A percentile compares a stretch with the other conserved stretches of the same genome.
Conservation (phyloP, 2,329 filamentous ascomycete species). For the Apiospora rasikravindrae region DNA sequence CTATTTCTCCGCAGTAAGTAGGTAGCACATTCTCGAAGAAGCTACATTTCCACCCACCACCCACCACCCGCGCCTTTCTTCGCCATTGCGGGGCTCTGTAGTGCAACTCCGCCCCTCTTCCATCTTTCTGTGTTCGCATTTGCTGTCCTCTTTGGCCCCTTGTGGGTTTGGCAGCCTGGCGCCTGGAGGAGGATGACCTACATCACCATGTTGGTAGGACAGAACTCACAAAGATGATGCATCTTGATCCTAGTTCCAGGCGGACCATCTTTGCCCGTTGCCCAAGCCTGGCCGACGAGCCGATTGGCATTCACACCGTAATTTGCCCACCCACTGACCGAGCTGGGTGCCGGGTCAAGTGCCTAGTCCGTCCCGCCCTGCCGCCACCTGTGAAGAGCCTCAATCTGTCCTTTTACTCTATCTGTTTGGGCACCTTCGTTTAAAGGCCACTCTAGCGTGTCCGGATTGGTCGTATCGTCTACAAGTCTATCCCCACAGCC, state of each 20-base stretch:
- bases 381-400: not conserved
- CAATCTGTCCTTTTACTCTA: not conserved
- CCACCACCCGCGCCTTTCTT: not conserved
- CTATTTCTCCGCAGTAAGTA: not conserved
- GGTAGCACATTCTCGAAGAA: slow-evolving; percentile 20
- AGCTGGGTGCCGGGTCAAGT: not conserved
- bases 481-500: not conserved
- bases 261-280: not conserved
- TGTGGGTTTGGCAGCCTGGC: not conserved
- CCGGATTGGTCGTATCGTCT: not conserved
- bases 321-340: not conserved
- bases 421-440: not conserved
- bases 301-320: not conserved
- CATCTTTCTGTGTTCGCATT: not conserved
- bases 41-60: not conserved
- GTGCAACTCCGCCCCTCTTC: not conserved
- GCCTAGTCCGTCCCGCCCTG: not conserved
- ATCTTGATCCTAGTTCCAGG: not conserved
- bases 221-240: not conserved
- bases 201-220: not conserved
- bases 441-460: not conserved
- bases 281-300: not conserved
- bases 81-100: not conserved
- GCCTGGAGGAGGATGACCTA: not conserved
- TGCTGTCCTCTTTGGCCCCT: not conserved